These are phyloP conservation scores for Begonia loranthoides DNA, from an alignment of 306 rosid genomes.

Conservation along the genomic window DNA sequence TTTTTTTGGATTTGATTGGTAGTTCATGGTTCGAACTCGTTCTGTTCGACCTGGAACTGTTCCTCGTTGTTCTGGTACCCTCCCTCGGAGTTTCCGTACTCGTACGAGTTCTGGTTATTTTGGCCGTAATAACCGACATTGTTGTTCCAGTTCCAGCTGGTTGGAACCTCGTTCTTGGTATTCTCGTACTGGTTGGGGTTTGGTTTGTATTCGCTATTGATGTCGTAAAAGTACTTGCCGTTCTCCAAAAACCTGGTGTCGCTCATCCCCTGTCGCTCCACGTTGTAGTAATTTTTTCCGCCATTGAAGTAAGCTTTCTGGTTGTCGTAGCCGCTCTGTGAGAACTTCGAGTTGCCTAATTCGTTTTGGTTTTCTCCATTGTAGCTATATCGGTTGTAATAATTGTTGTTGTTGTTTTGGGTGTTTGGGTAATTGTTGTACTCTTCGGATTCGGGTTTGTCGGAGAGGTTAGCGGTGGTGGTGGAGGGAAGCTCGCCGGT, in stretches of 20 bases:
- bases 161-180: conserved; percentile 17
- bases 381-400: conserved; percentile 11
- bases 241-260: conserved; percentile 74
- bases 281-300: conserved; percentile 14
- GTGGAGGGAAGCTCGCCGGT: conserved; percentile 24
- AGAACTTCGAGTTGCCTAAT: conserved; percentile 14
- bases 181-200: conserved; percentile 17
- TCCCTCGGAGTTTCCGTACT: conserved; percentile 31
- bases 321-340: conserved; percentile 22
- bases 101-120: conserved; percentile 27
- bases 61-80: conserved; percentile 43
- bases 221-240: conserved; percentile 44
- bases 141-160: conserved; percentile 18
- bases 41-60: conserved; percentile 29
- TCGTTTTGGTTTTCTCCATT: conserved; percentile 3
- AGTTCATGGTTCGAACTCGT: conserved; percentile 45
- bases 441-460: conserved; percentile 26
- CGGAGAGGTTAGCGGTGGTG: conserved; percentile 12
- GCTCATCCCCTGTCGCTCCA: conserved; percentile 71
- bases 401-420: conserved; percentile 15
- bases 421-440: conserved; percentile 8
- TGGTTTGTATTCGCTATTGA: conserved; percentile 20
- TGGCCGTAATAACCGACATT: conserved; percentile 32
- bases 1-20: not conserved
- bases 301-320: conserved; percentile 14